A percentile compares a stretch with the other conserved stretches of the same genome.
Conservation (phyloP, 768 basidiomycete species). For the Hortiboletus campestris region DNA sequence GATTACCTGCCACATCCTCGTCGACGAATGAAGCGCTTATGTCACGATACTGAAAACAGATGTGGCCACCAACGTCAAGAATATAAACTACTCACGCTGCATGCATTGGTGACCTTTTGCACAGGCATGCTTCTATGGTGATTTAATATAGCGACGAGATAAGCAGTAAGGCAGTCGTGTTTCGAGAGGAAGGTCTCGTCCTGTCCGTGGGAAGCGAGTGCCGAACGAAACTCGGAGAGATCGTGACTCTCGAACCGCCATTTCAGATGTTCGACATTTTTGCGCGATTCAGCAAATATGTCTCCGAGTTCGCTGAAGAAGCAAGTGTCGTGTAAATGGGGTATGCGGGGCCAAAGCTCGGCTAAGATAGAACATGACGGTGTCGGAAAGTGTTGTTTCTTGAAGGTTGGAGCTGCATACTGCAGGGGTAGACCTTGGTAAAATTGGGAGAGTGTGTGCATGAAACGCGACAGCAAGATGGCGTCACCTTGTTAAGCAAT, state of each 20-base stretch:
- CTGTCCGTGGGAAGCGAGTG: constrained; percentile 3
- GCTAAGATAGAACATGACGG: constrained; percentile 14
- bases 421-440: constrained; percentile 24
- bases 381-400: constrained; percentile 20
- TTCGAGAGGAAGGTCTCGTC: constrained; percentile 12
- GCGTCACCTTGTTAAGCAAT: constrained; percentile 28
- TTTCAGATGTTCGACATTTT: constrained; percentile 12
- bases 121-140: constrained; percentile 11
- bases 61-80: not conserved
- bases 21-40: constrained; percentile 17
- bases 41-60: constrained; percentile 18
- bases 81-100: constrained; percentile 23
- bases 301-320: constrained; percentile 18
- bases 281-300: constrained; percentile 10
- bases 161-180: constrained; percentile 34
- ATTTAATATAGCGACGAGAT: constrained; percentile 25
- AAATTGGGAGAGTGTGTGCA: constrained; percentile 28
- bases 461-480: constrained; percentile 26
- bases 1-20: constrained; percentile 18
- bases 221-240: constrained; percentile 15
- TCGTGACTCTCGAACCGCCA: constrained; percentile 14
- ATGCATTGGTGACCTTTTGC: constrained; percentile 25
- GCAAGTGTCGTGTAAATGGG: constrained; percentile 23
- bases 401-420: constrained; percentile 22
- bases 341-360: constrained; percentile 21